Evolutionary conservation across 139 green algal genomes (phyloP), one percentile per base, ranked within the genome.

Genomic region (Micractinium conductrix): DNA sequence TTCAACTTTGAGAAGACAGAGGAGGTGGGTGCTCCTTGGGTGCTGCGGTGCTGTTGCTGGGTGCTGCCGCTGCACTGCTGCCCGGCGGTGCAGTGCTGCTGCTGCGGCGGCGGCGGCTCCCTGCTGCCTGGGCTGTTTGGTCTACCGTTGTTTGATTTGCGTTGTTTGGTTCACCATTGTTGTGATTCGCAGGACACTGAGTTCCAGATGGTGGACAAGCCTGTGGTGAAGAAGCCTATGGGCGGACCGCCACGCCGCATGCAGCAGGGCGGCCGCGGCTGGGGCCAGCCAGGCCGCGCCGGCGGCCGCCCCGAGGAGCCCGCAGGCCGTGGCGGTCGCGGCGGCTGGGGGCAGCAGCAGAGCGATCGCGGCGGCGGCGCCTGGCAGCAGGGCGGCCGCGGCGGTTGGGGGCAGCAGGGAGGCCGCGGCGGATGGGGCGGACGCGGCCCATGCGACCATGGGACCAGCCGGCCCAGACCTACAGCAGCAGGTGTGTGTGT

Each of bases 1-100:
- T 99, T 99, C 90, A 98, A 97, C 88, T 99, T 98, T 91, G 96
- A 98, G 79, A 92, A 95, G 60, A 94, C 95, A 48, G 95, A 99
- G 70, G 97, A 98, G 85, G 96, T 98, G 72, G 30, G 89, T 67
- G 38, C n/a, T 42, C 16, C 2, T 12, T 72, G 65, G 2, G 40
- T 40, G 63, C n/a, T 5, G 22, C 24, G 60, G 60, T 12, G 60
- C 12, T 68, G 60, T 58, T 58, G 53, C 26, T 76, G 69, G 37
- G 37, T 76, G 53, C 53, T 4, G 53, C 53, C 24, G 53, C 8
- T 19, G 8, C 53, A 62, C 53, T 62, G 53, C 53, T 62, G 53
- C 26, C 10, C 12, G 16, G 16, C 48, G 48, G 12, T 58, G 48
- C 48, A 58, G 48, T 58, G 48, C 48, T 16, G n/a, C n/a, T n/a